These are phyloP conservation scores for Calonectria hawksworthii DNA, from an alignment of 2,329 filamentous ascomycete species.

Conservation along the genomic window DNA sequence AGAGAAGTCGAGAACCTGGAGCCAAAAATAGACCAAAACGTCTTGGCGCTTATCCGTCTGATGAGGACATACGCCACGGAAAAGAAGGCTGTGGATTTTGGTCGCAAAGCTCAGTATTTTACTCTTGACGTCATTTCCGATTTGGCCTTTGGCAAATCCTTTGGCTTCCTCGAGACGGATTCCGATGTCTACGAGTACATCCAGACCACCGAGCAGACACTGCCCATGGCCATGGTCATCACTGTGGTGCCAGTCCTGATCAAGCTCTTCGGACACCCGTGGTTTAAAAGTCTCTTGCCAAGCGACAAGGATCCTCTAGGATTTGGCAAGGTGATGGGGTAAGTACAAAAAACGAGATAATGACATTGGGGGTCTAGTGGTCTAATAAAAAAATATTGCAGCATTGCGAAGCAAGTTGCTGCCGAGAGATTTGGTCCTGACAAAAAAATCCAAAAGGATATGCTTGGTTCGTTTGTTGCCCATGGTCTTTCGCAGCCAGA, in stretches of 20 bases:
- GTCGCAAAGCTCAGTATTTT: slow-evolving; percentile 62
- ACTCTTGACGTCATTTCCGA: slow-evolving; percentile 68
- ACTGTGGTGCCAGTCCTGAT: slow-evolving; percentile 58
- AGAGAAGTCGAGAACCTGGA: slow-evolving; percentile 61
- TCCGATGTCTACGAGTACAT: slow-evolving; percentile 63
- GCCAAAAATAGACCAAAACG: slow-evolving; percentile 43
- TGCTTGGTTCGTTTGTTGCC: slow-evolving; percentile 50
- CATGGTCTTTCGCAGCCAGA: slow-evolving; percentile 45
- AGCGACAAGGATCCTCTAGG: slow-evolving; percentile 55
- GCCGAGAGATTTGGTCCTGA: slow-evolving; percentile 45
- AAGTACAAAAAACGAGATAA: slow-evolving; percentile 38
- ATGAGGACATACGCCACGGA: slow-evolving; percentile 26
- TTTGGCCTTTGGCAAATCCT: slow-evolving; percentile 62
- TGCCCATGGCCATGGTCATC: slow-evolving; percentile 61
- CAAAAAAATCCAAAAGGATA: slow-evolving; percentile 46
- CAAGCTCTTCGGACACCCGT: slow-evolving; percentile 55
- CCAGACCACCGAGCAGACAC: slow-evolving; percentile 55
- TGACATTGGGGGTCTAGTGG: accelerated
- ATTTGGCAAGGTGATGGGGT: slow-evolving; percentile 61
- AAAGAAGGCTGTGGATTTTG: slow-evolving; percentile 54
- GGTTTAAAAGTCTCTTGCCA: slow-evolving; percentile 58
- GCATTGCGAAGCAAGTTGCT: slow-evolving; percentile 47
- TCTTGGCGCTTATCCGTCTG: slow-evolving; percentile 59
- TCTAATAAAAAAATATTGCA: background rate
- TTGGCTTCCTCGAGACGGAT: slow-evolving; percentile 61